A percentile compares a stretch with the other conserved stretches of the same genome.
These are phyloP conservation scores for Linnemannia zychae DNA, from an alignment of 192 early-diverging fungal species.

Conservation along the genomic window DNA sequence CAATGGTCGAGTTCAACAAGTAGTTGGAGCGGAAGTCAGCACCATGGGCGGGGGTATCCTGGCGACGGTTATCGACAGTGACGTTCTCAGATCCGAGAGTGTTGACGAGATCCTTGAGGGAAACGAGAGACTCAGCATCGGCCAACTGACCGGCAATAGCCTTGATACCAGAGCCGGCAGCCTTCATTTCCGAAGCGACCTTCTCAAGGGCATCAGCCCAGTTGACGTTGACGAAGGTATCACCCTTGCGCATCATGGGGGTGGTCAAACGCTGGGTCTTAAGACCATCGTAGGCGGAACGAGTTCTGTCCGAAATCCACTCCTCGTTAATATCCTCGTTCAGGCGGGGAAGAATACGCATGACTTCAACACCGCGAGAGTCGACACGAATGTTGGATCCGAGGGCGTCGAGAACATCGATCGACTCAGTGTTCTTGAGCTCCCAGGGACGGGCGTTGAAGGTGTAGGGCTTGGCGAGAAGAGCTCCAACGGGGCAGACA, in stretches of 20 bases:
- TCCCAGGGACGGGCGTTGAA: slow-evolving; percentile 98
- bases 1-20: slow-evolving; percentile 84
- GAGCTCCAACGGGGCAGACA: slow-evolving; percentile 97
- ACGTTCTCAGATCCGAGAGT: slow-evolving; percentile 88
- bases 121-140: slow-evolving; percentile 94
- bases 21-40: slow-evolving; percentile 94
- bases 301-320: slow-evolving; percentile 99
- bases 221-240: slow-evolving; percentile 84
- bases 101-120: slow-evolving; percentile 96
- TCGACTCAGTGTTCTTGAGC: slow-evolving; percentile 93
- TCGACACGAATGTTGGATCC: slow-evolving; percentile 97
- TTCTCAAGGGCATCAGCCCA: slow-evolving; percentile 89
- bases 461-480: slow-evolving; percentile 97
- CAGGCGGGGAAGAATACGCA: slow-evolving; percentile 94
- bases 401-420: slow-evolving; percentile 95
- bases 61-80: slow-evolving; percentile 75
- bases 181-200: slow-evolving; percentile 77
- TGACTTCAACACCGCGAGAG: slow-evolving; percentile 95
- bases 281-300: slow-evolving; percentile 95
- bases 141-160: slow-evolving; percentile 94
- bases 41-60: slow-evolving; percentile 64
- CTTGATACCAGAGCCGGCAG: slow-evolving; percentile 74
- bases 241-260: slow-evolving; percentile 88
- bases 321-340: slow-evolving; percentile 99
- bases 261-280: slow-evolving; percentile 96